A percentile compares a stretch with the other conserved stretches of the same genome.
phyloP scores from a whole-genome alignment of 2,329 filamentous ascomycete genomes.

The Tolypocladium inflatum region DNA sequence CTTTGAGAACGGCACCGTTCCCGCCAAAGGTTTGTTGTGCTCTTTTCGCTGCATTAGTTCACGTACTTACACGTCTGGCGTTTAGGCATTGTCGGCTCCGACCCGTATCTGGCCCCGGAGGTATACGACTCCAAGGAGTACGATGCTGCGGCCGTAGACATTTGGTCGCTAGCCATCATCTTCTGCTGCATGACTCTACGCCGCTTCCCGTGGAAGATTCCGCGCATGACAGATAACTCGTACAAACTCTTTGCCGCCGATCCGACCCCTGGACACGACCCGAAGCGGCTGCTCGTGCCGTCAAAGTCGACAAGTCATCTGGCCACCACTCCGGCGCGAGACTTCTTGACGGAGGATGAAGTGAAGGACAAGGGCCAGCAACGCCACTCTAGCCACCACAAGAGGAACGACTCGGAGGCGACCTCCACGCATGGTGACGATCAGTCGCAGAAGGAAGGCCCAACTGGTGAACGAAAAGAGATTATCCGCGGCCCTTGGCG shows the following conservation, averaged over 20 bases:
- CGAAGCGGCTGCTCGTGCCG: constrained; percentile 39
- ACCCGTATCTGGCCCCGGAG: constrained; percentile 93
- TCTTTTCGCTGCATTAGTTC: neutral
- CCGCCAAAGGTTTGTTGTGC: constrained; percentile 23
- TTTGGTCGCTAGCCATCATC: constrained; percentile 97
- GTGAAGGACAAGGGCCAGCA: constrained; percentile 15
- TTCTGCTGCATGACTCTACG: constrained; percentile 98
- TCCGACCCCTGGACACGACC: constrained; percentile 65
- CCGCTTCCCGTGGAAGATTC: constrained; percentile 95
- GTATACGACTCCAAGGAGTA: constrained; percentile 93
- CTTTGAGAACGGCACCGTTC: constrained; percentile 63
- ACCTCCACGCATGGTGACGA: constrained; percentile 5
- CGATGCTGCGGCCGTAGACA: constrained; percentile 86
- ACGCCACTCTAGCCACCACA: constrained; percentile 1
- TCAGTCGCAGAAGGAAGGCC: constrained; percentile 4
- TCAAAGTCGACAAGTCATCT: constrained; percentile 35
- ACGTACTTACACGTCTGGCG: neutral
- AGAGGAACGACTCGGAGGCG: constrained; percentile 2
- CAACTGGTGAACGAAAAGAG: constrained; percentile 49
- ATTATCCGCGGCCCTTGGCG: constrained; percentile 90
- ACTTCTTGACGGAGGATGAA: constrained; percentile 26
- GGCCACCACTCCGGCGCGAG: constrained; percentile 25
- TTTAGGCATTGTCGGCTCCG: constrained; percentile 62
- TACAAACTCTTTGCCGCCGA: constrained; percentile 86
- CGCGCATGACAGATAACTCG: constrained; percentile 83